phyloP scores from a whole-genome alignment of 1,284 basidiomycete species.

The Clitocybe nebularis region DNA sequence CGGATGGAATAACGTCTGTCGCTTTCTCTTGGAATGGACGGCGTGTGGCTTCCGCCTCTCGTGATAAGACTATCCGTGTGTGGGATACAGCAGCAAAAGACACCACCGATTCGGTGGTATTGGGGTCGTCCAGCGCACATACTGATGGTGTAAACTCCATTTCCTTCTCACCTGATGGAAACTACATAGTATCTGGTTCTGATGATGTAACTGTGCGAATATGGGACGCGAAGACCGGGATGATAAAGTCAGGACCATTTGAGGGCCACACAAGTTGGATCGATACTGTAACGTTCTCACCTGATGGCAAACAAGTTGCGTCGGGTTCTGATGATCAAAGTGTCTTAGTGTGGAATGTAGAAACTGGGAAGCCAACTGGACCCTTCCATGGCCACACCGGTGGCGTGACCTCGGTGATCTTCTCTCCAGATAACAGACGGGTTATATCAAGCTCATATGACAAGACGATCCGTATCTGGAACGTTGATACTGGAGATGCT shows the following conservation, averaged over 20 bases:
- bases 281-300: constrained; percentile 13
- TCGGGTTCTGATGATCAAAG: constrained; percentile 16
- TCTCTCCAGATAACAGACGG: constrained; percentile 9
- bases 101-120: constrained; percentile 4
- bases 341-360: constrained; percentile 11
- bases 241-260: constrained; percentile 9
- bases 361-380: constrained; percentile 2
- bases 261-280: constrained; percentile 7
- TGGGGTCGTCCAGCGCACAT: constrained; percentile 1
- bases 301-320: constrained; percentile 12
- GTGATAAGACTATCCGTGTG: constrained; percentile 17
- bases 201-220: constrained; percentile 16
- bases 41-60: constrained; percentile 17
- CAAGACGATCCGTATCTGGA: constrained; percentile 14
- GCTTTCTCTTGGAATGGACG: constrained; percentile 18
- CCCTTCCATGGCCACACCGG: constrained; percentile 7
- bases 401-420: constrained; percentile 7
- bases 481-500: constrained; percentile 6
- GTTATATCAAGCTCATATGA: constrained; percentile 13
- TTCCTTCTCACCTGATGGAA: constrained; percentile 14
- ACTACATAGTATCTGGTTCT: constrained; percentile 15
- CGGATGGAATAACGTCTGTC: constrained; percentile 11
- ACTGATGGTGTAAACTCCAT: constrained; percentile 8
- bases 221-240: constrained; percentile 19
- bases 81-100: constrained; percentile 15